Conservation (phyloP, 208 protist genomes). For the Leishmania gerbilli region DNA sequence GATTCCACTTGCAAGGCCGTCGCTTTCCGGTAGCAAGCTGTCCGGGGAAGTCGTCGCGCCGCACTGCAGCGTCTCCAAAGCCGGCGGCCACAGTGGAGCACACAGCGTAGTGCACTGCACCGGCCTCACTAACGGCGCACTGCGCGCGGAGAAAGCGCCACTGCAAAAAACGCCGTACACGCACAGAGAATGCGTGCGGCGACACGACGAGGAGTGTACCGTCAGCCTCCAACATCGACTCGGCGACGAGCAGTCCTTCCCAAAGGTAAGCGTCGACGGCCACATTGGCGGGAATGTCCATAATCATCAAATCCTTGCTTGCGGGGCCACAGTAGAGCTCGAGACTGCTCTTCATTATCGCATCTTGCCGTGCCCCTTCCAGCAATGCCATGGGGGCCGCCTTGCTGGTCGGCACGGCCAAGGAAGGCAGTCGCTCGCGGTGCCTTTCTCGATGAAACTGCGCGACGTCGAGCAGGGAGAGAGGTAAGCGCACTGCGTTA, state of each 20-base stretch:
- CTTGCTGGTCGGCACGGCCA: neutral
- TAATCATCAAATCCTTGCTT: slow-evolving; percentile 32
- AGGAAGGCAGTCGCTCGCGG: slow-evolving; percentile 11
- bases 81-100: slow-evolving; percentile 30
- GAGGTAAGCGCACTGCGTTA: slow-evolving; percentile 7
- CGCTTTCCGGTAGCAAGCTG: slow-evolving; percentile 20
- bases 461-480: slow-evolving; percentile 20
- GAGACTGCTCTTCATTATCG: slow-evolving; percentile 6
- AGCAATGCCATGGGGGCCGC: neutral
- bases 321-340: slow-evolving; percentile 20
- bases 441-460: slow-evolving; percentile 15
- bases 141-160: slow-evolving; percentile 27
- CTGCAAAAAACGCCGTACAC: slow-evolving; percentile 21
- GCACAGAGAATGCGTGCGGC: slow-evolving; percentile 13
- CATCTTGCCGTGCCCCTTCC: neutral
- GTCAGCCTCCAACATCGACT: slow-evolving; percentile 16
- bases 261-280: slow-evolving; percentile 13
- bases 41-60: slow-evolving; percentile 42
- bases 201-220: slow-evolving; percentile 18
- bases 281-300: slow-evolving; percentile 5
- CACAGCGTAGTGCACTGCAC: slow-evolving; percentile 21
- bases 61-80: slow-evolving; percentile 14
- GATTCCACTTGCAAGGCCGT: slow-evolving; percentile 53
- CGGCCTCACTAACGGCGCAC: neutral
- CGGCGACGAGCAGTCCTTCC: slow-evolving; percentile 25